Conservation (phyloP, 169 alveolate genomes). For the Eimeria mitis region DNA sequence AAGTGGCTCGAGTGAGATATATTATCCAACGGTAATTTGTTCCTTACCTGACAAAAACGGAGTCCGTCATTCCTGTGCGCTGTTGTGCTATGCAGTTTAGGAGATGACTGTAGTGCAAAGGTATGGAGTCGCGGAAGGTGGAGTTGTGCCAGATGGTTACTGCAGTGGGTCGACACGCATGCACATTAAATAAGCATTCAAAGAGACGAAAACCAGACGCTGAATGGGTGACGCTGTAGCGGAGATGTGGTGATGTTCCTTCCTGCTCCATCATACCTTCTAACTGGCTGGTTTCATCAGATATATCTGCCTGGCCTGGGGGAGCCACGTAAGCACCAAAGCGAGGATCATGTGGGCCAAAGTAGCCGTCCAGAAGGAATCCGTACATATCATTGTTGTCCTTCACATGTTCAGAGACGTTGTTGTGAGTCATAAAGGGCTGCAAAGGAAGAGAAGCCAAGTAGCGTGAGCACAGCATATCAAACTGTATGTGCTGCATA, state of each 20-base stretch:
- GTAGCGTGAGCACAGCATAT: not conserved
- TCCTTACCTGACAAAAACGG: constrained; percentile 37
- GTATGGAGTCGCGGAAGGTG: constrained; percentile 50
- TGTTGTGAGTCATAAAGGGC: constrained; percentile 57
- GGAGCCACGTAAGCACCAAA: constrained; percentile 63
- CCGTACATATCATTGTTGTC: constrained; percentile 25
- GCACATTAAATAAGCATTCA: not conserved
- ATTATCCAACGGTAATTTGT: not conserved
- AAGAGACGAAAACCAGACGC: too few relatives aligned
- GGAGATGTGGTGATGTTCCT: not conserved
- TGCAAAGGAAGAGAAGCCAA: not conserved
- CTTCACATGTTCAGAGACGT: constrained; percentile 3
- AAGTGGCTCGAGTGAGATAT: not conserved
- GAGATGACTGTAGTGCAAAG: constrained; percentile 47
- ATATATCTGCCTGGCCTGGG: constrained; percentile 31
- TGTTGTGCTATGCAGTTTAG: constrained; percentile 39
- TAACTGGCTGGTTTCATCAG: constrained; percentile 29
- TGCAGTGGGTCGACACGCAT: not conserved
- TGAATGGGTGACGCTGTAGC: not conserved
- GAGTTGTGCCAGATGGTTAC: constrained; percentile 66
- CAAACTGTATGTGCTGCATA: not conserved
- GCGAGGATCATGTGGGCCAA: constrained; percentile 31
- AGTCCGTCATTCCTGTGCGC: constrained; percentile 42
- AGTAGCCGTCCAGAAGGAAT: constrained; percentile 29
- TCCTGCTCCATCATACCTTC: not conserved